phyloP scores from a whole-genome alignment of 108 stramenopile genomes.

The Discostella stelligeroides region DNA sequence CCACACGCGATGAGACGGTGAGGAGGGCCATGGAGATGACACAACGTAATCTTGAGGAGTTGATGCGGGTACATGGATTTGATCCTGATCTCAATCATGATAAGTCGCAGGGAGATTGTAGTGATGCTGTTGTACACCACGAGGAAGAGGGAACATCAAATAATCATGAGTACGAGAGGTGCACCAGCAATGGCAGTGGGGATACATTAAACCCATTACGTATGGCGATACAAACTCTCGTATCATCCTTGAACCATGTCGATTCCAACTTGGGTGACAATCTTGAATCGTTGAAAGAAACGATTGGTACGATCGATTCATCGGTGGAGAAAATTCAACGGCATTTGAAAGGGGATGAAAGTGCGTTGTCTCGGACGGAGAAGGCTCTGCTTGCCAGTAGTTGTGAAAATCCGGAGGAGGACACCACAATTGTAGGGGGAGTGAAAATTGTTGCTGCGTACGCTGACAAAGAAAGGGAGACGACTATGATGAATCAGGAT shows the following conservation, averaged over 20 bases:
- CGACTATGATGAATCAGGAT: constrained; percentile 25
- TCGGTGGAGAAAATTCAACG: constrained; percentile 36
- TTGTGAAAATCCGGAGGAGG: constrained; percentile 4
- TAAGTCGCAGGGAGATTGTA: too few relatives aligned
- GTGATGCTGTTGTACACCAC: background rate
- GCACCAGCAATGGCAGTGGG: background rate
- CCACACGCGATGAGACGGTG: constrained; percentile 26
- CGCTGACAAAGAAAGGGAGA: constrained; percentile 11
- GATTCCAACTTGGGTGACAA: constrained; percentile 29
- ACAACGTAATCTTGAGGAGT: constrained; percentile 15
- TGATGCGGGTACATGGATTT: constrained; percentile 41
- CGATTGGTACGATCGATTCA: constrained; percentile 37
- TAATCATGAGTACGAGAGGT: background rate
- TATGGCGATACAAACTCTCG: constrained; percentile 31
- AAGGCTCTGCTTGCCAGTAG: constrained; percentile 26
- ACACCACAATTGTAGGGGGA: background rate
- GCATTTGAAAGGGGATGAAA: constrained; percentile 39
- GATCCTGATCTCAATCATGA: too few relatives aligned
- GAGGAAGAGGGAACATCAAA: background rate
- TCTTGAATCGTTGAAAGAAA: constrained; percentile 31
- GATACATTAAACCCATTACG: constrained; percentile 25
- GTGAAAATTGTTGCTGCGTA: too few relatives aligned
- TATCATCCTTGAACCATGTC: constrained; percentile 23
- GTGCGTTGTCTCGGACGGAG: constrained; percentile 37
- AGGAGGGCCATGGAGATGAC: constrained; percentile 24